Evolutionary conservation across 2,329 filamentous ascomycete species (phyloP), one percentile per base, ranked within the genome.

Genomic region (Fusarium fracticaudum): DNA sequence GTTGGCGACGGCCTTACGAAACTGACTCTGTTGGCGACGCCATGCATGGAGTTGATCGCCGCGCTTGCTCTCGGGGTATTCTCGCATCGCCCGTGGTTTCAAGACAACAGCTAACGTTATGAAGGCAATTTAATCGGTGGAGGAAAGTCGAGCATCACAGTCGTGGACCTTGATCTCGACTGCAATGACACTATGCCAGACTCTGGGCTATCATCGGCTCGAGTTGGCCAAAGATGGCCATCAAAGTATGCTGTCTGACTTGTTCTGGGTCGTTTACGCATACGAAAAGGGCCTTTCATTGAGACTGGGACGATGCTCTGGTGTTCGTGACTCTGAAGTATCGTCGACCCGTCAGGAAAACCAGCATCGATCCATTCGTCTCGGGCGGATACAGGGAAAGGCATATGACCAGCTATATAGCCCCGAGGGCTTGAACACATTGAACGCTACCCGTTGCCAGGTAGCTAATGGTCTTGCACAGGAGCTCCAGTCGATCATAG

Each of bases 221-320:
- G 33, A 47, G 17, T 22, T 6, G 7, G 4, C 10, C 13, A 37
- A 38, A 17, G 45, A 14, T 1, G 6, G 5, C 4, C 14, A 17
- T 51, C 35, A 31, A 5, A 6, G 6, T 3, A 48, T 20, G 0
- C 44, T 54, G 22, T 31, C 51, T 24, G 57, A 37, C 3, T 64
- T 84, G 1, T 84, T 84, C 68, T 83, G 81, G 82, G 72, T 78
- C 3, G 77, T 84, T 11, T 82, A 81, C 44, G 76, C 69, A 15
- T 69, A 83, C 10, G 83, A 84, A 26, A 83, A 81, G 38, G 78
- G 81, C 0, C 71, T 84, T 6, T 82, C 82, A 6, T 70, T 84
- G 20, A 77, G 83, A 17, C 72, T 84, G 15, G 80, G 81, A 14
- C 77, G 82, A 2, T 75, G 77, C 14, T 81, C 83, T 5, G 79